phyloP scores from a whole-genome alignment of 495 filamentous ascomycete species.

The Cenococcum geophilum region DNA sequence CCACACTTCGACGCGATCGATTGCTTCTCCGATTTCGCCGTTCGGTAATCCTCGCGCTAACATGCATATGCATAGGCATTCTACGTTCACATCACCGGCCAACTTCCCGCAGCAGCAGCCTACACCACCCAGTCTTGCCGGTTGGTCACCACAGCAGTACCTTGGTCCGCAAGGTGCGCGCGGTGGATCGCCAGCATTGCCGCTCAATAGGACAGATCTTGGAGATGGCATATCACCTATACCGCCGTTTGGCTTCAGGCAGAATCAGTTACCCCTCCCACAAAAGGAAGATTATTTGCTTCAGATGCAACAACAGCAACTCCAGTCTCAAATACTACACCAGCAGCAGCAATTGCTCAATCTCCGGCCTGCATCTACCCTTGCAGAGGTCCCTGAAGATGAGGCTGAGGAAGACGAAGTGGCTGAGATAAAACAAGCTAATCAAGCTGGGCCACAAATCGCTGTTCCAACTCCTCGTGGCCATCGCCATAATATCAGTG shows the following conservation, averaged over 20 bases:
- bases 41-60: slow-evolving; percentile 34
- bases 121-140: slow-evolving; percentile 26
- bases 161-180: slow-evolving; percentile 49
- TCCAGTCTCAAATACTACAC: slow-evolving; percentile 50
- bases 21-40: slow-evolving; percentile 38
- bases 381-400: slow-evolving; percentile 49
- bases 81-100: slow-evolving; percentile 34
- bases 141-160: slow-evolving; percentile 52
- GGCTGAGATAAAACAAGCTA: slow-evolving; percentile 21
- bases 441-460: slow-evolving; percentile 50
- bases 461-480: slow-evolving; percentile 60
- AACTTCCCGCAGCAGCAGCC: slow-evolving; percentile 31
- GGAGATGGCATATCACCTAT: slow-evolving; percentile 20
- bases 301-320: slow-evolving; percentile 48
- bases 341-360: slow-evolving; percentile 43
- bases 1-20: slow-evolving; percentile 31
- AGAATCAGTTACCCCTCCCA: slow-evolving; percentile 29
- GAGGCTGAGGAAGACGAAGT: slow-evolving; percentile 44
- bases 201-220: slow-evolving; percentile 26
- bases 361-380: slow-evolving; percentile 47
- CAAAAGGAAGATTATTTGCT: slow-evolving; percentile 32
- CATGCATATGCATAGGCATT: slow-evolving; percentile 40
- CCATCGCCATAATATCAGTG: slow-evolving; percentile 60
- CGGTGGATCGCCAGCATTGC: slow-evolving; percentile 50
- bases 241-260: slow-evolving; percentile 28